A percentile compares a stretch with the other conserved stretches of the same genome.
Conservation (phyloP, 495 filamentous ascomycete genomes). For the Neurospora sp. region DNA sequence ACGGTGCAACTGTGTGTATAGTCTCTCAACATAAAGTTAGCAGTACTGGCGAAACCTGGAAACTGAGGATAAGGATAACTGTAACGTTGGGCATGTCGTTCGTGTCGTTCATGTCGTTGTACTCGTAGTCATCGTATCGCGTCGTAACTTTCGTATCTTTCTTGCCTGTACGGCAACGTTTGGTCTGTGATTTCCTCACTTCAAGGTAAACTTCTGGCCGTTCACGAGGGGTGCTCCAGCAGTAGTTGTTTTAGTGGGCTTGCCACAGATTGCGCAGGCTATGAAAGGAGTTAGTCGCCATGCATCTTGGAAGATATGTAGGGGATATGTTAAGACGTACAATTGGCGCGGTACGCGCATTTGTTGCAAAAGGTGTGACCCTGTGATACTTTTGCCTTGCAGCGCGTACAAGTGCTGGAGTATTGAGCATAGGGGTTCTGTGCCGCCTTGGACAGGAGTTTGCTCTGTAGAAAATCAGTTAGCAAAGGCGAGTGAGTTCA, state of each 20-base stretch:
- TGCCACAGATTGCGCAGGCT: constrained; percentile 63
- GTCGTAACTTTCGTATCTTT: not conserved
- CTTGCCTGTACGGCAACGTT: not conserved
- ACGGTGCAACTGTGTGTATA: not conserved
- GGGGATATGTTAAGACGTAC: constrained; percentile 25
- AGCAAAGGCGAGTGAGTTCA: not conserved
- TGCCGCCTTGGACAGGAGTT: constrained; percentile 55
- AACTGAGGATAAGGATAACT: not conserved
- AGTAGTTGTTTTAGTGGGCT: constrained; percentile 40
- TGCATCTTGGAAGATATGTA: not conserved
- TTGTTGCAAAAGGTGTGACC: constrained; percentile 54
- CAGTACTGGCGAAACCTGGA: not conserved
- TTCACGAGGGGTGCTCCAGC: constrained; percentile 44
- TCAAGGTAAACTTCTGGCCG: constrained; percentile 56
- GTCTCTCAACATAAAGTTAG: not conserved
- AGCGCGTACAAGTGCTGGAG: constrained; percentile 45
- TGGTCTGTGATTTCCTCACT: constrained; percentile 30
- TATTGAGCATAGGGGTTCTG: constrained; percentile 65
- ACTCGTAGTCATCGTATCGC: not conserved
- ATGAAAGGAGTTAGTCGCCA: constrained; percentile 11
- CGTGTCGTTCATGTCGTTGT: not conserved
- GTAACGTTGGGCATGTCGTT: not conserved
- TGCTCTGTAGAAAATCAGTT: constrained; percentile 36
- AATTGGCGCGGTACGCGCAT: constrained; percentile 57
- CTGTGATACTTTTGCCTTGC: constrained; percentile 56